Evolutionary conservation across 2,329 filamentous ascomycete genomes (phyloP), one percentile per base, ranked within the genome.

Genomic region (Dryadomyces quercus-mongolicae): DNA sequence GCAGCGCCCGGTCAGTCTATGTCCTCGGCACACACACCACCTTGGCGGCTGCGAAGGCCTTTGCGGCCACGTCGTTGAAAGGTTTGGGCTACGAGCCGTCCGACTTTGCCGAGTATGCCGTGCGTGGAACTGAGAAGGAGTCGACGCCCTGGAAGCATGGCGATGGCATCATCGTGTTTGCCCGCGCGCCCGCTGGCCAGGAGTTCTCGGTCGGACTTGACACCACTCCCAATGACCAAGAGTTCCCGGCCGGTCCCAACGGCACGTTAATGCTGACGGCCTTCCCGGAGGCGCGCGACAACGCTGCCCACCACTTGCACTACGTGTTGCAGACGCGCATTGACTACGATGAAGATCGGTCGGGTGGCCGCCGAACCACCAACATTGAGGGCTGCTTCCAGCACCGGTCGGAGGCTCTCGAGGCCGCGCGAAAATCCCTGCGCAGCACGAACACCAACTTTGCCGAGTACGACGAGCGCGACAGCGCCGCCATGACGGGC

Each of bases 291-390:
- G 54, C 46, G 42, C 16, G 20, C 36, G 21, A 50, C 16, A 48
- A 58, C n/a, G 62, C 60, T 6, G 59, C 61, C 20, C 56, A 63
- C 3, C 60, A 64, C 44, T 62, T 74, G 55, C 65, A 71, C 56
- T 70, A 71, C 60, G 67, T 74, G 13, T 55, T 74, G 51, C 70
- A 73, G 60, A 72, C 68, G 6, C 66, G 61, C n/a, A 64, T 70
- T 36, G 64, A 73, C 60, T 72, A 73, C 62, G 67, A 68, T 54
- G 61, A 62, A 42, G 70, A 71, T 55, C 66, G 67, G 18, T 63
- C 60, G 12, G 67, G 67, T 40, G 59, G 59, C 5, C 59, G 56
- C 47, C 69, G 71, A 58, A 60, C 56, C 4, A 68, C 65, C 21
- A 65, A 71, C 55, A 68, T 75, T 46, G 63, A 69, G 56, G 72